Evolutionary conservation across 495 filamentous ascomycete genomes (phyloP).

Genomic region (Xylaria bambusicola): DNA sequence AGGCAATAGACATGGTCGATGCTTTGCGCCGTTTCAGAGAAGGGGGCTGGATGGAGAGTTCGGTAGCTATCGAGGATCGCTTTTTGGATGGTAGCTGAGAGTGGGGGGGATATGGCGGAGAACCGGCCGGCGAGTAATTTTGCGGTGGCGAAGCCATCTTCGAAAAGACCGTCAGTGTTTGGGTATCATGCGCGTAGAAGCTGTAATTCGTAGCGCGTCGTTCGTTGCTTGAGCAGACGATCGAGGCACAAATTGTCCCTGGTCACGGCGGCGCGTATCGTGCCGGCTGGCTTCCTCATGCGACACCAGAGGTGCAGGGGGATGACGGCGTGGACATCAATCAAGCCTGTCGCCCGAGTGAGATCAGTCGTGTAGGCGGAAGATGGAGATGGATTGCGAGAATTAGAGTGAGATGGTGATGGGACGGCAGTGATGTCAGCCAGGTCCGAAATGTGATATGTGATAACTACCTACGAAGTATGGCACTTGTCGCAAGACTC

Average conservation of each 20-base stretch:
- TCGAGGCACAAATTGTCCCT: neutral
- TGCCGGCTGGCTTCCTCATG: no score
- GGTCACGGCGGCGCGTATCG: neutral
- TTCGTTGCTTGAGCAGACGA: neutral
- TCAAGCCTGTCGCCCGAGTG: no score
- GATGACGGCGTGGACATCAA: no score
- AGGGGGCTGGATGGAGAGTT: slow-evolving; percentile 39
- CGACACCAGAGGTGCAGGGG: no score
- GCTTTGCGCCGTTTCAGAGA: slow-evolving; percentile 66
- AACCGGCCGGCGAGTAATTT: slow-evolving; percentile 46
- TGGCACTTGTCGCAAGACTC: neutral
- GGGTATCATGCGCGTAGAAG: neutral
- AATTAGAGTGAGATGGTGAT: no score
- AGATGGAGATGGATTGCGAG: no score
- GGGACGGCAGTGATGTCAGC: no score
- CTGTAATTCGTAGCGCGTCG: neutral
- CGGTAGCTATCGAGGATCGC: slow-evolving; percentile 53
- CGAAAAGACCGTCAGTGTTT: neutral
- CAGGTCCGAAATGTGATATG: no score
- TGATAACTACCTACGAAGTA: no score
- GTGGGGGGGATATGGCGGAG: slow-evolving; percentile 55
- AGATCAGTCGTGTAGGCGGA: no score
- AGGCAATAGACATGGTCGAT: slow-evolving; percentile 54
- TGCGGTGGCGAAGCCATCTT: slow-evolving; percentile 65
- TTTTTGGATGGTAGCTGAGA: slow-evolving; percentile 58